Evolutionary conservation across 805 yeast species (phyloP).

Genomic region (Phaffomyces opuntiae): DNA sequence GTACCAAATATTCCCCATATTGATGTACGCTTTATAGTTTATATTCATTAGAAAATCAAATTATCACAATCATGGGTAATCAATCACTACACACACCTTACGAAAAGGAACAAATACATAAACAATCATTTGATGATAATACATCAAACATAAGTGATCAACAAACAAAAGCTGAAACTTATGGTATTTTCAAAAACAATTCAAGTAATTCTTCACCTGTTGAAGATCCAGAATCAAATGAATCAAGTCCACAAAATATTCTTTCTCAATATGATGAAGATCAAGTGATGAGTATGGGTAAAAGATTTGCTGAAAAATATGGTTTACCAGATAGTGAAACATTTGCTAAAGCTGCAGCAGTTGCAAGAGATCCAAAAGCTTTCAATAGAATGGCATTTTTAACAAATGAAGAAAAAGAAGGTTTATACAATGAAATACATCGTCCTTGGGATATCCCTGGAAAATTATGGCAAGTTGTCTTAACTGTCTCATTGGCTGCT

Average conservation of each 20-base stretch:
- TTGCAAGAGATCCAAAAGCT: constrained; percentile 54
- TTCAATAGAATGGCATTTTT: constrained; percentile 53
- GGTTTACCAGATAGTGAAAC: constrained; percentile 41
- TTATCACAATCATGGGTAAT: not conserved
- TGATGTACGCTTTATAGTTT: too few species aligned
- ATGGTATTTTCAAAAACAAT: not conserved
- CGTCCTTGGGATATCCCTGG: constrained; percentile 38
- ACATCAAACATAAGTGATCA: too few species aligned
- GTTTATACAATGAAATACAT: constrained; percentile 38
- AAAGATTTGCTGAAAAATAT: constrained; percentile 53
- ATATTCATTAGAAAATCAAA: too few species aligned
- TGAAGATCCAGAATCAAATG: constrained; percentile 4
- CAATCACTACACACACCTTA: not conserved
- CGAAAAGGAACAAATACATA: not conserved
- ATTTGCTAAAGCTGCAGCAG: constrained; percentile 59
- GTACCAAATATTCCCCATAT: too few species aligned
- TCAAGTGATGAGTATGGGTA: constrained; percentile 64
- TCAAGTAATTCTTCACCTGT: not conserved
- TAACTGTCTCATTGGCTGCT: constrained; percentile 70
- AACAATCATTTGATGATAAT: not conserved
- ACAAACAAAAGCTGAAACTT: not conserved
- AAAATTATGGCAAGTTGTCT: constrained; percentile 47
- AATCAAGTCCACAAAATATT: constrained; percentile 29
- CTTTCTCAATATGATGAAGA: constrained; percentile 51
- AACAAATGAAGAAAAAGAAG: constrained; percentile 46